Conservation (phyloP, 495 filamentous ascomycete genomes). For the Clavariopsis aquatica region DNA sequence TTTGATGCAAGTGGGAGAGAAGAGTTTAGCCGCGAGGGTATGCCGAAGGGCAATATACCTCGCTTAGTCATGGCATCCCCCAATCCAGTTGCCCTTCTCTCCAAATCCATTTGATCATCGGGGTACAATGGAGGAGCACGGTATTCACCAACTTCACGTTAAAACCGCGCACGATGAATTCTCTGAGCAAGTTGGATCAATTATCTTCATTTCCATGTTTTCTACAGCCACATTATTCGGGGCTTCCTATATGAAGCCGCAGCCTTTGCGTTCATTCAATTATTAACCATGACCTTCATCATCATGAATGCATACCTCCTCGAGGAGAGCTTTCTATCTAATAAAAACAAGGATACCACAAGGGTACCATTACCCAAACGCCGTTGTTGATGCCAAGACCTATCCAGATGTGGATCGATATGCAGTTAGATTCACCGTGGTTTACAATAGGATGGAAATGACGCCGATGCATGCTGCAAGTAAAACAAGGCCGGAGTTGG, state of each 20-base stretch:
- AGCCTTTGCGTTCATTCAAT: constrained; percentile 4
- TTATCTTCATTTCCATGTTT: constrained; percentile 2
- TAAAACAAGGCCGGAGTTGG: constrained; percentile 19
- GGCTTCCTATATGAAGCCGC: background rate
- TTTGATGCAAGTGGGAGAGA: background rate
- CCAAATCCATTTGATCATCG: too few relatives aligned
- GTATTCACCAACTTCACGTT: too few relatives aligned
- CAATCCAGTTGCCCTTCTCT: too few relatives aligned
- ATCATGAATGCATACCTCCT: constrained; percentile 14
- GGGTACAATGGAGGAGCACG: too few relatives aligned
- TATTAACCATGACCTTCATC: constrained; percentile 15
- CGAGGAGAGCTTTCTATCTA: background rate
- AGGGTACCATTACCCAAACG: constrained; percentile 14
- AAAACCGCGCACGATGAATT: background rate
- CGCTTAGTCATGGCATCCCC: background rate
- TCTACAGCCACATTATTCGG: background rate
- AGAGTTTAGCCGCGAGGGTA: background rate
- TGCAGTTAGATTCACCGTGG: constrained; percentile 16
- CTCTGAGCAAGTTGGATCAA: background rate
- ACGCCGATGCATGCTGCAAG: constrained; percentile 33
- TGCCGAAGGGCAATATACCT: background rate
- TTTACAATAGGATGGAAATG: constrained; percentile 28
- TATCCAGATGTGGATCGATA: constrained; percentile 3
- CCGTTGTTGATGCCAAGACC: constrained; percentile 19
- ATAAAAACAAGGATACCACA: background rate